Evolutionary conservation across 495 filamentous ascomycete genomes (phyloP).

Genomic region (Penicillium cinerascens): DNA sequence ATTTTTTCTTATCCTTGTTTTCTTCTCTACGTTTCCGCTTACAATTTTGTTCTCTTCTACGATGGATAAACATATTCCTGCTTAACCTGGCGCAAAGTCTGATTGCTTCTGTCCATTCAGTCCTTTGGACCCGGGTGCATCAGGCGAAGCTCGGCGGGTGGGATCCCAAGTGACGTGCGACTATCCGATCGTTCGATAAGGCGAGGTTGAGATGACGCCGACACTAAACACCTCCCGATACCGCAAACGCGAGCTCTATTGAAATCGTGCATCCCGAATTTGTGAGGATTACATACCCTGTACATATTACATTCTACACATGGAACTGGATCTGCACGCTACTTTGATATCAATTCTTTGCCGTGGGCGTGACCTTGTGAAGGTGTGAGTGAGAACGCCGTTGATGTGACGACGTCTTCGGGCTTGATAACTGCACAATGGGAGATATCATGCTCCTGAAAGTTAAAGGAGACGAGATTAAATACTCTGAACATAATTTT

Average conservation of each 20-base stretch:
- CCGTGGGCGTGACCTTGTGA: neutral
- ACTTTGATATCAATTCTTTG: neutral
- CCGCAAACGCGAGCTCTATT: slow-evolving; percentile 1
- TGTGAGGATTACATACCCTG: slow-evolving; percentile 15
- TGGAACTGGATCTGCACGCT: slow-evolving; percentile 8
- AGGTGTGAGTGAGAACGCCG: no score
- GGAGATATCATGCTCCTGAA: neutral
- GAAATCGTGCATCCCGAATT: neutral
- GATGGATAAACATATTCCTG: neutral
- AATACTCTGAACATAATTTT: neutral
- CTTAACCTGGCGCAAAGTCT: neutral
- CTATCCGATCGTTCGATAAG: neutral
- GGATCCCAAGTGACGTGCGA: neutral
- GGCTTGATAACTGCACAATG: neutral
- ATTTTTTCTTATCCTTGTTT: neutral
- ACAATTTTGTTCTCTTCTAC: neutral
- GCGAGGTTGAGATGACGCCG: neutral
- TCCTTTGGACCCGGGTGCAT: neutral
- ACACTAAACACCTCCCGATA: neutral
- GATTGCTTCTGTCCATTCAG: neutral
- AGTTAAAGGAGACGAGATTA: neutral
- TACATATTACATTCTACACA: slow-evolving; percentile 11
- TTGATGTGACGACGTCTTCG: neutral
- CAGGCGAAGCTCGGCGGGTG: neutral
- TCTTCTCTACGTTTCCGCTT: neutral